These are phyloP conservation scores for Acephala macrosclerotiorum DNA, from an alignment of 2,329 filamentous ascomycete species.

Conservation along the genomic window DNA sequence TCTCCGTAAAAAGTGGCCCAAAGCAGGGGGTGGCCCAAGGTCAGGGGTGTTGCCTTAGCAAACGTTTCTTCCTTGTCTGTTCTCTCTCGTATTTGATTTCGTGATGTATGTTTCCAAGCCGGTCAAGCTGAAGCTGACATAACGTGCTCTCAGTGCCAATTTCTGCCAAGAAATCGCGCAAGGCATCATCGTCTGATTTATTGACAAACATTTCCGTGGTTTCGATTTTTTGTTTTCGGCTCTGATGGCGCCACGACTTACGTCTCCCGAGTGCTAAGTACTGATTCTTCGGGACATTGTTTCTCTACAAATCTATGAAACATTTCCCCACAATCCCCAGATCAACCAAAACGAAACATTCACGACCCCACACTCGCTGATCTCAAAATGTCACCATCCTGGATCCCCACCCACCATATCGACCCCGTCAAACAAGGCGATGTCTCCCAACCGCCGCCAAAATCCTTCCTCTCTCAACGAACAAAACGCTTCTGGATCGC, in stretches of 20 bases:
- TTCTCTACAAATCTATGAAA: not conserved
- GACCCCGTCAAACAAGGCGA: not conserved
- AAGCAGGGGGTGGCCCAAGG: too few species aligned
- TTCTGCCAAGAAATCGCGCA: not conserved
- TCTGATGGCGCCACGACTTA: not conserved
- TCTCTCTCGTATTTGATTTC: not conserved
- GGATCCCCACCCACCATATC: not conserved
- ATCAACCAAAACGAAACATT: not conserved
- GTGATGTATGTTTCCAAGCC: not conserved
- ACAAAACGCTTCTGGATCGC: constrained; percentile 32
- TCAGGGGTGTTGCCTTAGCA: too few species aligned
- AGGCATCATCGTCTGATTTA: not conserved
- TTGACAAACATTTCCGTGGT: not conserved
- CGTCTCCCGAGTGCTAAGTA: not conserved
- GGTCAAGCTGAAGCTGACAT: constrained; percentile 6
- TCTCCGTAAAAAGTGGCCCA: too few species aligned
- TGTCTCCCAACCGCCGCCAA: not conserved
- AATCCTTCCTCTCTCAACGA: not conserved
- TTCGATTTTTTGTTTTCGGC: not conserved
- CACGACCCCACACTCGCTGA: not conserved
- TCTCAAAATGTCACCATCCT: constrained; percentile 10
- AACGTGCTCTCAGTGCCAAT: not conserved
- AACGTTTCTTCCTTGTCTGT: not conserved
- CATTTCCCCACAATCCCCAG: not conserved
- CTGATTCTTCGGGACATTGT: not conserved